phyloP scores from a whole-genome alignment of 345 rosid species.

The Syzygium aromaticum region DNA sequence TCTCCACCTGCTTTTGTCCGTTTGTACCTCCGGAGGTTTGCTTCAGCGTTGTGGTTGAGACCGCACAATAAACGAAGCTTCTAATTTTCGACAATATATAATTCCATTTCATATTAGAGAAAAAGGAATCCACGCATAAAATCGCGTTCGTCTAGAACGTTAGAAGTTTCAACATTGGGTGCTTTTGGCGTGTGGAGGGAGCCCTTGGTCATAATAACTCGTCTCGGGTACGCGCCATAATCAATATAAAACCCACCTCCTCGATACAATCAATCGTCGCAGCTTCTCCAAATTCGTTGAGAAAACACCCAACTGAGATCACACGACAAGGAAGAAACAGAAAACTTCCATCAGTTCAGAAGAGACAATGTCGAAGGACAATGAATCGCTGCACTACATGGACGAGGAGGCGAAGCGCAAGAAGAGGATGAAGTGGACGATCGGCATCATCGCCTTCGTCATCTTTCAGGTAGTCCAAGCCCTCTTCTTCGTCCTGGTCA shows the following conservation, averaged over 20 bases:
- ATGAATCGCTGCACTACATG: background rate
- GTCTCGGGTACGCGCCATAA: background rate
- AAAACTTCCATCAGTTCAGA: background rate
- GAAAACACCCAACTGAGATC: background rate
- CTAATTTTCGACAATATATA: background rate
- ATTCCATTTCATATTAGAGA: background rate
- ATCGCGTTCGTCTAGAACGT: background rate
- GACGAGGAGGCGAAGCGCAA: constrained; percentile 1
- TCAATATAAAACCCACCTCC: background rate
- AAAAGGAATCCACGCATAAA: background rate
- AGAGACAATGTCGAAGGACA: background rate
- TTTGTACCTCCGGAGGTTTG: background rate
- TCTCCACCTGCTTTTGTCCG: background rate
- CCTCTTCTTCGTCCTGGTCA: constrained; percentile 6
- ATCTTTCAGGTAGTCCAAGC: constrained; percentile 10
- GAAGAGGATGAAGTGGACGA: constrained; percentile 12
- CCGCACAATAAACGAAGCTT: background rate
- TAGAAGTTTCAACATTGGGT: background rate
- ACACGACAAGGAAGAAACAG: background rate
- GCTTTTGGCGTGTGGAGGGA: background rate
- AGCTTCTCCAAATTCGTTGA: background rate
- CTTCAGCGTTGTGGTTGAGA: background rate
- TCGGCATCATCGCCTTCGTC: constrained; percentile 8
- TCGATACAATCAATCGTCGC: background rate
- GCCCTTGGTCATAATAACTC: background rate